Evolutionary conservation across 257 asterid species (phyloP), one percentile per base, ranked within the genome.

Genomic region (Mentha longifolia): DNA sequence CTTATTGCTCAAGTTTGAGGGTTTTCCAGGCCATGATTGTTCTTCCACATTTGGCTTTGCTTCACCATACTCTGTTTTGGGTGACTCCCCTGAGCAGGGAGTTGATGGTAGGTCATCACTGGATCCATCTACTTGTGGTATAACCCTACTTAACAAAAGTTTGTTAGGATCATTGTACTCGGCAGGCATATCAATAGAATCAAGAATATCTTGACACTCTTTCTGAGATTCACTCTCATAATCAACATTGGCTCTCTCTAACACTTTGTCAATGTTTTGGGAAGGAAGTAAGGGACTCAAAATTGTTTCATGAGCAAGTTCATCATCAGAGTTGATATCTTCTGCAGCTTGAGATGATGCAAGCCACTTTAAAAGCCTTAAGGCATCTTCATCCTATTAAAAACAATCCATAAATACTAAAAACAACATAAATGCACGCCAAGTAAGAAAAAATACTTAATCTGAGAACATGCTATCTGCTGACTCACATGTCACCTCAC

Each of bases 191-290:
- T 81, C 91, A 69, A 93, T 75, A 65, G 97, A 87, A 85, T 91
- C 97, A 69, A 94, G 99, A 79, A 94, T 94, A 83, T 94, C 99
- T 82, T 88, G 96, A 83, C 97, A 91, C 88, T 94, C 98, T 82
- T 84, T 91, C 83, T 91, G 99, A 74, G 98, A 91, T 76, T 85
- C 93, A 84, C 82, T 86, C 89, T 86, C 92, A 43, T 86, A 89
- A 78, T 85, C 99, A 33, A 77, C 69, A 77, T 77, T 88, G 77
- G 99, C 98, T 84, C 80, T 94, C 88, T 89, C 93, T 83, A 91
- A 79, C 76, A 83, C 89, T 82, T 79, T 81, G 79, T 77, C 77
- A 31, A 94, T 84, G 75, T 76, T 84, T 73, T 87, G 77, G 64
- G 89, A 77, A 45, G 96, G 97, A 66, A 90, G 56, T 60, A 89